Evolutionary conservation across 73 alveolate species (phyloP), one percentile per base, ranked within the genome.

Genomic region (Paramecium pentaurelia): DNA sequence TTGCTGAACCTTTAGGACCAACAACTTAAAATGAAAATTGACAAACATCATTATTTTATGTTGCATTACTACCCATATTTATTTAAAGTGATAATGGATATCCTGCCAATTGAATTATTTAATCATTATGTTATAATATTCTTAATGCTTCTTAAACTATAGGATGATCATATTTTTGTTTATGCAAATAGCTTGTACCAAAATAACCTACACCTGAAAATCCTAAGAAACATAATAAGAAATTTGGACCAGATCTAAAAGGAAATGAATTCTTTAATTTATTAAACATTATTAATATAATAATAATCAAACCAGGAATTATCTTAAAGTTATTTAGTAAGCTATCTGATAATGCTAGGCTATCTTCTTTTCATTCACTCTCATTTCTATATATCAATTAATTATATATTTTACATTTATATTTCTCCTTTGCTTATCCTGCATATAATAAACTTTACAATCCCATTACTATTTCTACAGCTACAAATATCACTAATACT

Each of bases 1-100:
- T 45, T 42, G 91, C 91, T 32, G 71, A 36, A n/a, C 91, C 91
- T 22, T 80, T 80, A 10, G 91, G 91, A 22, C 91, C 91, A 22
- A 45, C 91, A 18, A 80, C 91, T 27, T 25, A 5, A 80, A 80
- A 80, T 18, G 71, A 40, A 22, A 44, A 80, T 27, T 80, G 16
- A 47, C 91, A 80, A 16, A 47, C 91, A 44, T 40, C 71, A 5
- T 80, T 16, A 45, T 44, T 80, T 27, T 38, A 9, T 27, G 47
- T 36, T 12, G 91, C 91, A 34, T 42, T 36, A 12, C 77, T 28
- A 44, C 44, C 44, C 73, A 80, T 34, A 25, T 80, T 47, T 11
- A 45, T 36, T 7, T 80, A 20, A 4, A 80, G 18, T 42, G 71
- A 32, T 40, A 80, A 47, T 25, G 91, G 91, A 47, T 80, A 80